phyloP scores from a whole-genome alignment of 345 rosid genomes.

The Euphorbia pulcherrima region DNA sequence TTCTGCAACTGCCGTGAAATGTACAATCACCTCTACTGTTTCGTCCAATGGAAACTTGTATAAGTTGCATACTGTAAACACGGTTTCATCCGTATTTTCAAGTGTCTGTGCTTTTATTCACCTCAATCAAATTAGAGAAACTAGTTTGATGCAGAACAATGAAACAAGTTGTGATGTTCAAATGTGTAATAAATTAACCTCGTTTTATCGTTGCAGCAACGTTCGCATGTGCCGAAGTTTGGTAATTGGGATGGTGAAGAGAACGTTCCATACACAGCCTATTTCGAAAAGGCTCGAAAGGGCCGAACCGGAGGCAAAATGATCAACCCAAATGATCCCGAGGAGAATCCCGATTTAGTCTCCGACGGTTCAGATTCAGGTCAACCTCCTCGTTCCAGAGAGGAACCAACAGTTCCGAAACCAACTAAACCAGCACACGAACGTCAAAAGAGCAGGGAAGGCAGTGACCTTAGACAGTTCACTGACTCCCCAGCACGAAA shows the following conservation, averaged over 20 bases:
- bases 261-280: conserved; percentile 81
- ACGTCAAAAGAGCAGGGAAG: conserved; percentile 38
- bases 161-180: too few species aligned
- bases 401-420: conserved; percentile 32
- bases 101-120: too few species aligned
- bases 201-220: conserved; percentile 46
- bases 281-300: conserved; percentile 76
- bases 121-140: too few species aligned
- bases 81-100: too few species aligned
- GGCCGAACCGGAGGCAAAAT: conserved; percentile 53
- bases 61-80: too few species aligned
- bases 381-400: conserved; percentile 39
- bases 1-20: too few species aligned
- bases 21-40: too few species aligned
- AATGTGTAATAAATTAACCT: conserved; percentile 24
- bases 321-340: conserved; percentile 70
- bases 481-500: conserved; percentile 43
- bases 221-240: conserved; percentile 70
- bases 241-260: conserved; percentile 87
- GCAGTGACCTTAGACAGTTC: conserved; percentile 37
- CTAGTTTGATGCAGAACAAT: too few species aligned
- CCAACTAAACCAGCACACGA: conserved; percentile 41
- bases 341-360: conserved; percentile 48
- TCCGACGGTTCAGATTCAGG: too few species aligned
- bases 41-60: too few species aligned